phyloP scores from a whole-genome alignment of 768 basidiomycete genomes.

The Tephrocybe sp. region DNA sequence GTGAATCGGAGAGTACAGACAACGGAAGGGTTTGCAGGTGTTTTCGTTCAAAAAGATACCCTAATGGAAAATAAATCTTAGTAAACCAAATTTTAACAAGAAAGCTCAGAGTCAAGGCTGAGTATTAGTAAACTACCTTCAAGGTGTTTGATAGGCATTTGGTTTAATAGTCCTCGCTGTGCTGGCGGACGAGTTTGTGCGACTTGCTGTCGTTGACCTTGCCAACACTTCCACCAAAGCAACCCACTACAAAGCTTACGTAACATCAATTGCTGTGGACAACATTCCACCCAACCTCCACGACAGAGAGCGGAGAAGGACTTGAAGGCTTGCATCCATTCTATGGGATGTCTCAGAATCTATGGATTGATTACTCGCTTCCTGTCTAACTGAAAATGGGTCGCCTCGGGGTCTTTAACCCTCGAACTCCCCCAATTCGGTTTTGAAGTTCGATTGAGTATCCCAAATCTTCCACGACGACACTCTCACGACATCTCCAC shows the following conservation, averaged over 20 bases:
- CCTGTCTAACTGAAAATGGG: too few species aligned
- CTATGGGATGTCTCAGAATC: too few species aligned
- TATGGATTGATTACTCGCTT: too few species aligned
- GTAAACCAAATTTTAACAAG: conserved; percentile 1
- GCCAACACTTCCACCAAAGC: conserved; percentile 23
- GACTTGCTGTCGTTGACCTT: conserved; percentile 35
- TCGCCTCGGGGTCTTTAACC: too few species aligned
- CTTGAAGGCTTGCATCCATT: too few species aligned
- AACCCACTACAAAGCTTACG: conserved; percentile 17
- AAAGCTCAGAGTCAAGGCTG: not conserved
- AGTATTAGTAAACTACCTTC: conserved; percentile 56
- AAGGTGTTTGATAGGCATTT: conserved; percentile 82
- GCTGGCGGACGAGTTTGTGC: conserved; percentile 26
- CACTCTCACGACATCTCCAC: too few species aligned
- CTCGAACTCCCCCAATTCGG: too few species aligned
- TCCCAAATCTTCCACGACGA: too few species aligned
- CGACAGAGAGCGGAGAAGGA: too few species aligned
- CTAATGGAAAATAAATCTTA: conserved; percentile 38
- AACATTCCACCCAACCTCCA: not conserved
- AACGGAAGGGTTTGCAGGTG: conserved; percentile 83
- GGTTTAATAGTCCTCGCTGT: conserved; percentile 20
- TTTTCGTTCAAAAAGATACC: conserved; percentile 85
- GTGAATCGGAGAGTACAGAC: conserved; percentile 81
- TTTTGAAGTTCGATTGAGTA: too few species aligned
- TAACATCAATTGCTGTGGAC: conserved; percentile 12